phyloP scores from a whole-genome alignment of 495 filamentous ascomycete genomes.

The Endocarpon pusillum region DNA sequence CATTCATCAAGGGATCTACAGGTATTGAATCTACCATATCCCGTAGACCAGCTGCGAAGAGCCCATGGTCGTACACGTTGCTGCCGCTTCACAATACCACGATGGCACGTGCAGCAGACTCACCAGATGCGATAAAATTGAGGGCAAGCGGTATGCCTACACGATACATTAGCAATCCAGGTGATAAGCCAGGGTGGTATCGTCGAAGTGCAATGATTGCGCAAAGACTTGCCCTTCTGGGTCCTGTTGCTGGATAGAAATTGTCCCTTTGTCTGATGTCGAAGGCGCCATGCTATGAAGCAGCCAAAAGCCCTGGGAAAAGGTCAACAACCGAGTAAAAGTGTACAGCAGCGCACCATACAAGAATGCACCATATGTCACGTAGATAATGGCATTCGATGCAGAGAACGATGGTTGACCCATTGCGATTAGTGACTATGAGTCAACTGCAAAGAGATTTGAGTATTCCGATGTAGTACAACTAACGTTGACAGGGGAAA shows the following conservation, averaged over 20 bases:
- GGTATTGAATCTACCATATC: too few relatives aligned
- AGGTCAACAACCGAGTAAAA: not conserved
- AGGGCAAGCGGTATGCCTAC: constrained; percentile 55
- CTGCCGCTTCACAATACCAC: constrained; percentile 12
- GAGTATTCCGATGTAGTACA: constrained; percentile 2
- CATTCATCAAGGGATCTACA: too few relatives aligned
- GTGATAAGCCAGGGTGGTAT: constrained; percentile 1
- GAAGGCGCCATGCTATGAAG: constrained; percentile 48
- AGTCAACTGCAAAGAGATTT: not conserved
- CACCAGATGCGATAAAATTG: constrained; percentile 73
- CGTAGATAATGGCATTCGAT: constrained; percentile 61
- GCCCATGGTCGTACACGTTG: constrained; percentile 5
- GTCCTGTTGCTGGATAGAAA: constrained; percentile 55
- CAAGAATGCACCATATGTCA: constrained; percentile 57
- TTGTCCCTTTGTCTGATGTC: constrained; percentile 49
- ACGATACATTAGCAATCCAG: constrained; percentile 10
- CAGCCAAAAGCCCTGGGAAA: constrained; percentile 40
- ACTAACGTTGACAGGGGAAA: too few relatives aligned
- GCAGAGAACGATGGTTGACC: constrained; percentile 49
- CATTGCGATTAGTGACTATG: constrained; percentile 23
- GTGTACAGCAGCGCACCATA: constrained; percentile 18
- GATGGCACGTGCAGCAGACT: constrained; percentile 26
- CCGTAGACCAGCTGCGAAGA: not conserved
- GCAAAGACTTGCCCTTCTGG: constrained; percentile 47
- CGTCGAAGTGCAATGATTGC: not conserved